These are phyloP conservation scores for Aechmea fasciata DNA, from an alignment of 176 grass and related monocot genomes.

Conservation along the genomic window DNA sequence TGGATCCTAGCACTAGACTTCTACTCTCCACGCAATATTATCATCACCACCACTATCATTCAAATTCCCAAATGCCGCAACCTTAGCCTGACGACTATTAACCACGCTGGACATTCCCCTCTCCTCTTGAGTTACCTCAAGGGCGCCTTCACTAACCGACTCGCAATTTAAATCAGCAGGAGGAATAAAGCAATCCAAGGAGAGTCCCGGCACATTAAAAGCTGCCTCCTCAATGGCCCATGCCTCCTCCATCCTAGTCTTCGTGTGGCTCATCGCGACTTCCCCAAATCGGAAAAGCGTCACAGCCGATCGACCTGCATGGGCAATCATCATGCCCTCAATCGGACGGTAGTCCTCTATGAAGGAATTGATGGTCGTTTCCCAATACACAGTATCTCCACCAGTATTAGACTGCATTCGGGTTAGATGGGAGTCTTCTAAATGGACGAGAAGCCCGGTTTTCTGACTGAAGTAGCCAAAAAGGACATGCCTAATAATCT, in stretches of 20 bases:
- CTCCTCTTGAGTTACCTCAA: slow-evolving; percentile 43
- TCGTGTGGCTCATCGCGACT: slow-evolving; percentile 66
- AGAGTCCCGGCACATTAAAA: slow-evolving; percentile 65
- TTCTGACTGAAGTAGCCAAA: slow-evolving; percentile 88
- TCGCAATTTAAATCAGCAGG: slow-evolving; percentile 66
- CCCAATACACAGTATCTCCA: slow-evolving; percentile 81
- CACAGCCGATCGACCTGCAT: slow-evolving; percentile 54
- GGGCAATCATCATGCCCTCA: slow-evolving; percentile 67
- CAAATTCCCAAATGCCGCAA: slow-evolving; percentile 44
- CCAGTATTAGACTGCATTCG: slow-evolving; percentile 65
- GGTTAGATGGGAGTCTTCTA: slow-evolving; percentile 77
- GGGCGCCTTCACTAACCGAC: slow-evolving; percentile 43
- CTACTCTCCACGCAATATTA: slow-evolving; percentile 42
- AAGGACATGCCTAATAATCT: slow-evolving; percentile 75
- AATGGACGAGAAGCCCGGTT: slow-evolving; percentile 55
- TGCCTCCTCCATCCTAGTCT: slow-evolving; percentile 77
- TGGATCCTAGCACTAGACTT: slow-evolving; percentile 27
- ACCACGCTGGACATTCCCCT: slow-evolving; percentile 37
- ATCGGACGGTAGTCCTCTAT: slow-evolving; percentile 70
- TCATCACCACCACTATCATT: slow-evolving; percentile 20
- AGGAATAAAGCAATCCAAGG: slow-evolving; percentile 81
- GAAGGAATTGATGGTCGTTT: slow-evolving; percentile 68
- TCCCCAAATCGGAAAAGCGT: slow-evolving; percentile 76
- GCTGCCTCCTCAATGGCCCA: slow-evolving; percentile 83
- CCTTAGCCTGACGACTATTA: slow-evolving; percentile 36